A percentile compares a stretch with the other conserved stretches of the same genome.
Evolutionary conservation across 2,329 filamentous ascomycete species (phyloP).

Genomic region (Berkeleyomyces rouxiae): DNA sequence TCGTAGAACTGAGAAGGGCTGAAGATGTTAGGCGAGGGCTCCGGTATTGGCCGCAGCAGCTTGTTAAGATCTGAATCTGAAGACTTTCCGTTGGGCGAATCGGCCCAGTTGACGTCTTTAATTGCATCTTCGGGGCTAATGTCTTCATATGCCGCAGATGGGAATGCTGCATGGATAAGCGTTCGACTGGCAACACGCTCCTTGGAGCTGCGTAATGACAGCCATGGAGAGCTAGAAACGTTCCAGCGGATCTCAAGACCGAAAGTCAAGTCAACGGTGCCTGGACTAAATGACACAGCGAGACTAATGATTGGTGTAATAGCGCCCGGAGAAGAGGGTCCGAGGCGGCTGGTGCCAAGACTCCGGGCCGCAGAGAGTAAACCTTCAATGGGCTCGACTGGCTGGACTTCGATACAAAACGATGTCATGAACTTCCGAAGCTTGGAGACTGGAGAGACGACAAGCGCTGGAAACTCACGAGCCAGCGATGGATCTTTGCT

Average conservation of each 20-base stretch:
- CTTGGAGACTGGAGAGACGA: not conserved
- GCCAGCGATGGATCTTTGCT: not conserved
- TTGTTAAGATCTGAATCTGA: not conserved
- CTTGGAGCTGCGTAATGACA: constrained; percentile 17
- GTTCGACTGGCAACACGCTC: constrained; percentile 22
- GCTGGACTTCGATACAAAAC: not conserved
- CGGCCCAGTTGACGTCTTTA: not conserved
- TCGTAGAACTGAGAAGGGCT: constrained; percentile 50
- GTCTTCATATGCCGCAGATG: not conserved
- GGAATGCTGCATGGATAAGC: constrained; percentile 19
- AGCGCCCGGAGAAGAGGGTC: not conserved
- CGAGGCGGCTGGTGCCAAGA: not conserved
- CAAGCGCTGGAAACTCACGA: not conserved
- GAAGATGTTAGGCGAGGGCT: constrained; percentile 13
- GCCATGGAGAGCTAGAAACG: constrained; percentile 21
- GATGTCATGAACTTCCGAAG: not conserved
- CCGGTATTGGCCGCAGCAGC: constrained; percentile 20
- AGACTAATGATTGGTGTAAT: not conserved
- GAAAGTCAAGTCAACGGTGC: constrained; percentile 18
- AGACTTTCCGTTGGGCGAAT: not conserved
- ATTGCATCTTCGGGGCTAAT: not conserved
- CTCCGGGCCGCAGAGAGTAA: not conserved
- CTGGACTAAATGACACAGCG: not conserved
- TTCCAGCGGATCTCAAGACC: constrained; percentile 28
- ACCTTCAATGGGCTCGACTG: not conserved